These are phyloP conservation scores for Trichaptum fuscoviolaceum DNA, from an alignment of 768 basidiomycete genomes.

Conservation along the genomic window DNA sequence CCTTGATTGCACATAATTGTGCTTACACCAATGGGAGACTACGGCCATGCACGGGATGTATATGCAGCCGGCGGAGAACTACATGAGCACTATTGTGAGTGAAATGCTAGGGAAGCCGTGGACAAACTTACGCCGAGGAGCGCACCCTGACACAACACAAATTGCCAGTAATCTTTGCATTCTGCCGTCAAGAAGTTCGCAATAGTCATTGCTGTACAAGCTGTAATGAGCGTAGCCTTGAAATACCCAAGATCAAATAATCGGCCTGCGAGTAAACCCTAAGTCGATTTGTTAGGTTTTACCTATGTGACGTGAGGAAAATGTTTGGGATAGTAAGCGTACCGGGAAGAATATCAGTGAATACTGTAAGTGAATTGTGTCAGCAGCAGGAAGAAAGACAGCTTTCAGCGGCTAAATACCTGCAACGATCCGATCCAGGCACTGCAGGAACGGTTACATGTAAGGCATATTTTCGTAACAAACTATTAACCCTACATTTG, in stretches of 20 bases:
- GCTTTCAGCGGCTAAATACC: no score
- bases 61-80: not conserved
- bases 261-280: slow-evolving; percentile 18
- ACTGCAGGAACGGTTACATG: slow-evolving; percentile 4
- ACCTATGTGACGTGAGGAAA: not conserved
- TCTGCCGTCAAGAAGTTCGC: slow-evolving; percentile 22
- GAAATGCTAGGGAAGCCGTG: not conserved
- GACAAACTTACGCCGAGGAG: slow-evolving; percentile 18
- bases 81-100: not conserved
- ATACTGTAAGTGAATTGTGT: slow-evolving; percentile 13
- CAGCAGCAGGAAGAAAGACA: slow-evolving; percentile 3
- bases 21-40: slow-evolving; percentile 20
- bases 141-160: slow-evolving; percentile 23
- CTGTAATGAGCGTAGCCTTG: slow-evolving; percentile 13
- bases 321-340: not conserved
- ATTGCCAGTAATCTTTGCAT: slow-evolving; percentile 24
- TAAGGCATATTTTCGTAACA: not conserved
- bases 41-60: slow-evolving; percentile 12
- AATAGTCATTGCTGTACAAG: slow-evolving; percentile 12
- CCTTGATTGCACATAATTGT: slow-evolving; percentile 14
- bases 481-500: not conserved
- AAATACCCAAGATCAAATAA: slow-evolving; percentile 21
- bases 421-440: slow-evolving; percentile 14
- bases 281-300: not conserved
- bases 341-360: slow-evolving; percentile 19